Conservation (phyloP, 1,284 basidiomycete species). For the Agroathelia rolfsii region DNA sequence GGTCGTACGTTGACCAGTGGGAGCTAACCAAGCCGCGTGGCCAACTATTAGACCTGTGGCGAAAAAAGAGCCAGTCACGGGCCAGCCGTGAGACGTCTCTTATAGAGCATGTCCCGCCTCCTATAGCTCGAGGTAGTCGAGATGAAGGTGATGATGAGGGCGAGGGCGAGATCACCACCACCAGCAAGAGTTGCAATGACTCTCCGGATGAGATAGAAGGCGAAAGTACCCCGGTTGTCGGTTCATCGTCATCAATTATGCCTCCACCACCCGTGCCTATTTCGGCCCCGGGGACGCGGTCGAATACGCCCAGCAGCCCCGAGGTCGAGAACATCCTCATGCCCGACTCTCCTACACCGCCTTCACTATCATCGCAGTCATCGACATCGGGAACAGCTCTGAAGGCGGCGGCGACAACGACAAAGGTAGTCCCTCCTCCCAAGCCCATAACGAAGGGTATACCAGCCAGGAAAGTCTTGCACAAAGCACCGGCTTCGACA, state of each 20-base stretch:
- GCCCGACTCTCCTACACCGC: conserved; percentile 11
- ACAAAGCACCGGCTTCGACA: too few relatives aligned
- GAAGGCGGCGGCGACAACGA: too few relatives aligned
- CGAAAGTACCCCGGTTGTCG: conserved; percentile 10
- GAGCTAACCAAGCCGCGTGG: conserved; percentile 54
- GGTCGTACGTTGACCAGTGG: conserved; percentile 62
- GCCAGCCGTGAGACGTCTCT: conserved; percentile 26
- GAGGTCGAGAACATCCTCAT: conserved; percentile 12
- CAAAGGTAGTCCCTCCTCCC: too few relatives aligned
- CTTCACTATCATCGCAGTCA: too few relatives aligned
- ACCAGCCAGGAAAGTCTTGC: too few relatives aligned
- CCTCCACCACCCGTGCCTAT: too few relatives aligned
- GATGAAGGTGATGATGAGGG: conserved; percentile 6
- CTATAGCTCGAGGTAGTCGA: conserved; percentile 10
- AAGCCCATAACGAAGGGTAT: too few relatives aligned
- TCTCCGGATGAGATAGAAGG: conserved; percentile 4
- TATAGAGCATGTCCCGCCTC: conserved; percentile 18
- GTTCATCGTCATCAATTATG: too few relatives aligned
- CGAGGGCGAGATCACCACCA: too few relatives aligned
- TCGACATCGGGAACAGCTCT: too few relatives aligned
- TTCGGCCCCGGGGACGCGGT: too few relatives aligned
- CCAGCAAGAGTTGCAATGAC: conserved; percentile 12
- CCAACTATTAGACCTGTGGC: conserved; percentile 42
- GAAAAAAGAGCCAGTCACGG: conserved; percentile 21
- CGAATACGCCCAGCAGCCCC: too few relatives aligned